These are phyloP conservation scores for Amorphotheca resinae DNA, from an alignment of 495 filamentous ascomycete genomes.

Conservation along the genomic window DNA sequence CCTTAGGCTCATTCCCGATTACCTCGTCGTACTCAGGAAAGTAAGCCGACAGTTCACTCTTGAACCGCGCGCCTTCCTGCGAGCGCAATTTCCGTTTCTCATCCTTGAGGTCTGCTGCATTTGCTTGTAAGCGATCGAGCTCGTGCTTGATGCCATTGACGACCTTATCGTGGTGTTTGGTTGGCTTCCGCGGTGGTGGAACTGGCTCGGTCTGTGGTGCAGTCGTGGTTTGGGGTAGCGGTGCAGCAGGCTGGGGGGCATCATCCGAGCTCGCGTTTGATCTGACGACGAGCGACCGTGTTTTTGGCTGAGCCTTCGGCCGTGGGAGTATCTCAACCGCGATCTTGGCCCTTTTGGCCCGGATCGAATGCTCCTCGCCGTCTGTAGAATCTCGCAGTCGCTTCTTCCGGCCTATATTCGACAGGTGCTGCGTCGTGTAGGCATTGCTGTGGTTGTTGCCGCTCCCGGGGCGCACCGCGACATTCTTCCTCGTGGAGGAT, in stretches of 20 bases:
- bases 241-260: slow-evolving; percentile 10
- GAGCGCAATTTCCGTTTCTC: slow-evolving; percentile 42
- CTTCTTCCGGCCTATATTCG: slow-evolving; percentile 23
- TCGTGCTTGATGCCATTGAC: slow-evolving; percentile 40
- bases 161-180: slow-evolving; percentile 20
- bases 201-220: background rate
- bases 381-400: slow-evolving; percentile 13
- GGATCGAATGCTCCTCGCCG: slow-evolving; percentile 5
- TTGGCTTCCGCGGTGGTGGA: slow-evolving; percentile 15
- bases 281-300: slow-evolving; percentile 19
- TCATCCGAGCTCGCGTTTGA: slow-evolving; percentile 14
- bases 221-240: slow-evolving; percentile 7
- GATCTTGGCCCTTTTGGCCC: slow-evolving; percentile 16
- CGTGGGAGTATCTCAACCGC: slow-evolving; percentile 20
- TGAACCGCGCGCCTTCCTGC: slow-evolving; percentile 48
- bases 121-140: slow-evolving; percentile 26
- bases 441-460: slow-evolving; percentile 21
- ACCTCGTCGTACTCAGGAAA: slow-evolving; percentile 88
- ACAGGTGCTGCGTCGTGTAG: slow-evolving; percentile 21
- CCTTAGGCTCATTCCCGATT: slow-evolving; percentile 66
- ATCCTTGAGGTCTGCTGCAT: slow-evolving; percentile 28
- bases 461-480: slow-evolving; percentile 18
- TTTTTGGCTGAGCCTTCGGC: slow-evolving; percentile 18
- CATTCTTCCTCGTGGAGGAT: slow-evolving; percentile 17
- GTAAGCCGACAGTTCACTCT: slow-evolving; percentile 78